Evolutionary conservation across 2,329 filamentous ascomycete genomes (phyloP).

Genomic region (Fusarium humuli): DNA sequence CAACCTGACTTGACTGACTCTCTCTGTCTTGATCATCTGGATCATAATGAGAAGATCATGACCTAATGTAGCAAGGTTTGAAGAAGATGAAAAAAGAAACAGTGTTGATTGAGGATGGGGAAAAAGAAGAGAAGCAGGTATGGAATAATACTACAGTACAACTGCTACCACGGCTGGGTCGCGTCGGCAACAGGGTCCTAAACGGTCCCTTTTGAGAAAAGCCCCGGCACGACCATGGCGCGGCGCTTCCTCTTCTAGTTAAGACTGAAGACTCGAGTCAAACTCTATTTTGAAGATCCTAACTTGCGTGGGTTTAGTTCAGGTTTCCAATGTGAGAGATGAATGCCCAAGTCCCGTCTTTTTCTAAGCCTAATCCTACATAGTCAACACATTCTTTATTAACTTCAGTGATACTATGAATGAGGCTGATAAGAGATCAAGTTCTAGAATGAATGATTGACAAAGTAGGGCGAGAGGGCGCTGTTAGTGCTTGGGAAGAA

Average conservation of each 20-base stretch:
- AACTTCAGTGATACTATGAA: not conserved
- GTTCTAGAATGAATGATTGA: slow-evolving; percentile 1
- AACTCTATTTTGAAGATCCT: slow-evolving; percentile 39
- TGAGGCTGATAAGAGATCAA: not conserved
- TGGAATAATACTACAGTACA: not conserved
- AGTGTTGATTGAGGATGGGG: not conserved
- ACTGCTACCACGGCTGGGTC: not conserved
- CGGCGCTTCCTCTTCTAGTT: slow-evolving; percentile 38
- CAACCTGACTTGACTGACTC: not conserved
- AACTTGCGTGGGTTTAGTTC: slow-evolving; percentile 10
- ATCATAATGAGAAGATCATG: not conserved
- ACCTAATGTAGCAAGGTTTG: not conserved
- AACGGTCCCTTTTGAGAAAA: slow-evolving; percentile 20
- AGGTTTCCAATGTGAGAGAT: slow-evolving; percentile 14
- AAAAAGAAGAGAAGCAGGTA: not conserved
- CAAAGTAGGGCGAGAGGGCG: not conserved
- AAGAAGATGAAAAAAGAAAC: not conserved
- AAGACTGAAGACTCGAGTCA: slow-evolving; percentile 30
- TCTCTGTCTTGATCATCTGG: not conserved
- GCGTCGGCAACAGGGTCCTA: slow-evolving; percentile 2
- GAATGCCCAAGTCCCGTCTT: slow-evolving; percentile 20
- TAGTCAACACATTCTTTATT: not conserved
- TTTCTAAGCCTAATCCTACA: not conserved
- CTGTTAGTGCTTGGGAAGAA: too few species aligned
- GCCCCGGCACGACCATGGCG: slow-evolving; percentile 35